Percentiles rank a stretch among this genome's conserved stretches.
phyloP scores from a whole-genome alignment of 2,329 filamentous ascomycete genomes.

The Aspergillus pseudotamarii region DNA sequence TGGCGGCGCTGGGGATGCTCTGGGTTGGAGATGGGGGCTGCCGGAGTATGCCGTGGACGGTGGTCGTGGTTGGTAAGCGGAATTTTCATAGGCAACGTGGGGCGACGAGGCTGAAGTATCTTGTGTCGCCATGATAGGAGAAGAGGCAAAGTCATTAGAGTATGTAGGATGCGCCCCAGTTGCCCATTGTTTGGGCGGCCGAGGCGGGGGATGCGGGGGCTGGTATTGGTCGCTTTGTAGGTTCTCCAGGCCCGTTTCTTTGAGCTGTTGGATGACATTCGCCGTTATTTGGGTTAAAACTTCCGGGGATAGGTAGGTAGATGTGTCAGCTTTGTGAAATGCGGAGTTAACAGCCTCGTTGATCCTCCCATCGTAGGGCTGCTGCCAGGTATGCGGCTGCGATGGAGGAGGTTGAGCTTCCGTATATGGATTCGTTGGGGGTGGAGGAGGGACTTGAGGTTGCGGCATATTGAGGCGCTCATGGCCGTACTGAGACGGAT shows the following conservation, averaged over 20 bases:
- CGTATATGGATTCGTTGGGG: constrained; percentile 20
- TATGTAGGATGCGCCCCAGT: constrained; percentile 17
- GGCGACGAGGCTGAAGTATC: constrained; percentile 24
- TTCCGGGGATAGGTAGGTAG: constrained; percentile 59
- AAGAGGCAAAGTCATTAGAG: constrained; percentile 22
- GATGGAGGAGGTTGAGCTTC: constrained; percentile 23
- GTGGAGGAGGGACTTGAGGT: constrained; percentile 32
- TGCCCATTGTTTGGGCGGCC: constrained; percentile 27
- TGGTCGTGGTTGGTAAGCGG: constrained; percentile 25
- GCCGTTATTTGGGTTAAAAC: constrained; percentile 64
- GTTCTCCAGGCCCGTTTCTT: constrained; percentile 46
- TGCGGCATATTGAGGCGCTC: constrained; percentile 41
- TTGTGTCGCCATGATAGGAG: constrained; percentile 21
- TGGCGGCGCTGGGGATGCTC: constrained; percentile 24
- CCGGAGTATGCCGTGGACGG: constrained; percentile 22
- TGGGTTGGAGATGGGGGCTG: constrained; percentile 25
- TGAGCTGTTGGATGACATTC: constrained; percentile 61
- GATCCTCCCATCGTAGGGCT: constrained; percentile 42
- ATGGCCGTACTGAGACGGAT: constrained; percentile 35
- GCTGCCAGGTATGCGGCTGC: constrained; percentile 22
- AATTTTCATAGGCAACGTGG: constrained; percentile 6
- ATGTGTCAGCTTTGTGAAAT: constrained; percentile 54
- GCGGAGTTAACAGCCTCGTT: constrained; percentile 61
- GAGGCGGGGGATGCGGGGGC: constrained; percentile 32
- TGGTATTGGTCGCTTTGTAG: constrained; percentile 27